These are phyloP conservation scores for Scheffersomyces titani DNA, from an alignment of 1,139 yeast genomes.

Conservation along the genomic window DNA sequence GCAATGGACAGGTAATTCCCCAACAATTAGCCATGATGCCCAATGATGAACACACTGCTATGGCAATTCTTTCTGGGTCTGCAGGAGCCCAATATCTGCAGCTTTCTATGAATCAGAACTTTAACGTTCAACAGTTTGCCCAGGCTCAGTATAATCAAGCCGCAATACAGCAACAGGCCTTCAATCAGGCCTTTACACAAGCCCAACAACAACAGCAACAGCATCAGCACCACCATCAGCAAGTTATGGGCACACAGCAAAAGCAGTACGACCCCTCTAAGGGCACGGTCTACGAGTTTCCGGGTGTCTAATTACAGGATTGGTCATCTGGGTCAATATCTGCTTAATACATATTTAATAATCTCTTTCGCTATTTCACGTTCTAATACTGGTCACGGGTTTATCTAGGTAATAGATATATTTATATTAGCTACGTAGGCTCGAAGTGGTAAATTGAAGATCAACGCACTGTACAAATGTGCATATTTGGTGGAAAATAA, in stretches of 20 bases:
- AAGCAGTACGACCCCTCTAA: conserved; percentile 8
- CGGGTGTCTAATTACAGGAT: not conserved
- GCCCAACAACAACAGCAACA: conserved; percentile 14
- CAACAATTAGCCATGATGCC: conserved; percentile 13
- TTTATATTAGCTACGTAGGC: not conserved
- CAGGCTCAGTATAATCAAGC: conserved; percentile 14
- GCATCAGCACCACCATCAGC: conserved; percentile 12
- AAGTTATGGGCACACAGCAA: conserved; percentile 11
- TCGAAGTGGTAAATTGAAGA: not conserved
- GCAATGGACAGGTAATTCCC: not conserved
- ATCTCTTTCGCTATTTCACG: conserved; percentile 8
- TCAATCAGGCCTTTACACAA: conserved; percentile 17
- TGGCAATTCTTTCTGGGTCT: conserved; percentile 10
- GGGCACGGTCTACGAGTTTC: not conserved
- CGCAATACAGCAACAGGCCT: conserved; percentile 16
- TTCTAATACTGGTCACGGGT: not conserved
- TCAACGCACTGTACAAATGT: not conserved
- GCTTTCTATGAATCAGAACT: conserved; percentile 9
- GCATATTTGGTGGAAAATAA: not conserved
- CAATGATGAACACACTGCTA: conserved; percentile 5
- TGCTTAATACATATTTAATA: conserved; percentile 12
- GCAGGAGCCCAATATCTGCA: conserved; percentile 5
- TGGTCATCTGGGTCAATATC: conserved; percentile 1
- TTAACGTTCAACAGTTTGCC: conserved; percentile 9
- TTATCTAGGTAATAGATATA: not conserved